phyloP scores from a whole-genome alignment of 306 rosid genomes.

The Castanea sativa region DNA sequence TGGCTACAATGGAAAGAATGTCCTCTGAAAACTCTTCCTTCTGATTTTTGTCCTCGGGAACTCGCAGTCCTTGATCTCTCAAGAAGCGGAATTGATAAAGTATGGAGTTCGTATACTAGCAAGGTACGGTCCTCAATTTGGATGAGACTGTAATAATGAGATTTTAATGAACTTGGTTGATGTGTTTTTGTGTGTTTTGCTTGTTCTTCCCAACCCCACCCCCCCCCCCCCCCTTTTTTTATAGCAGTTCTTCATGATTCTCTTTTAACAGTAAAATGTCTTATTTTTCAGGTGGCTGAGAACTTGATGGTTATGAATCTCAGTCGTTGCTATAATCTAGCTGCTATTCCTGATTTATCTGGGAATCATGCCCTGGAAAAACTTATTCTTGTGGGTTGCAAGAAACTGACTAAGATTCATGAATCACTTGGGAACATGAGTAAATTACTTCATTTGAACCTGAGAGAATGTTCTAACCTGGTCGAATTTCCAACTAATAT shows the following conservation, averaged over 20 bases:
- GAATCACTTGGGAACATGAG: conserved; percentile 43
- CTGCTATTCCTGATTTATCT: conserved; percentile 55
- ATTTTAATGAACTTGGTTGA: not conserved
- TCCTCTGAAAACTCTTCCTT: conserved; percentile 39
- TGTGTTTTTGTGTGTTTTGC: not conserved
- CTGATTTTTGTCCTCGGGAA: conserved; percentile 37
- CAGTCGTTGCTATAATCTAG: conserved; percentile 25
- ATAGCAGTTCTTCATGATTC: not conserved
- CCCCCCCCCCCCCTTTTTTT: not conserved
- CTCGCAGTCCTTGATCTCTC: conserved; percentile 66
- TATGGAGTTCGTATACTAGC: conserved; percentile 21
- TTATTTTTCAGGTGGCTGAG: conserved; percentile 41
- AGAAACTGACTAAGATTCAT: conserved; percentile 38
- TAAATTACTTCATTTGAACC: conserved; percentile 43
- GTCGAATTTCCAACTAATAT: conserved; percentile 43
- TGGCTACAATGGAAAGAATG: conserved; percentile 75
- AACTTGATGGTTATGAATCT: conserved; percentile 54
- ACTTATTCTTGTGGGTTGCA: conserved; percentile 46
- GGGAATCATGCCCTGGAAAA: conserved; percentile 38
- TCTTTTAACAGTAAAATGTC: not conserved
- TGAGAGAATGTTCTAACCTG: conserved; percentile 38
- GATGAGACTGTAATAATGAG: not conserved
- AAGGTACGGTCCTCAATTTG: conserved; percentile 23
- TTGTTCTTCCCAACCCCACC: too few species aligned
- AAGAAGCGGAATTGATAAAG: conserved; percentile 31